Percentiles rank a stretch among this genome's conserved stretches.
Conservation (phyloP, 805 yeast species). For the Clavispora vitiphila region DNA sequence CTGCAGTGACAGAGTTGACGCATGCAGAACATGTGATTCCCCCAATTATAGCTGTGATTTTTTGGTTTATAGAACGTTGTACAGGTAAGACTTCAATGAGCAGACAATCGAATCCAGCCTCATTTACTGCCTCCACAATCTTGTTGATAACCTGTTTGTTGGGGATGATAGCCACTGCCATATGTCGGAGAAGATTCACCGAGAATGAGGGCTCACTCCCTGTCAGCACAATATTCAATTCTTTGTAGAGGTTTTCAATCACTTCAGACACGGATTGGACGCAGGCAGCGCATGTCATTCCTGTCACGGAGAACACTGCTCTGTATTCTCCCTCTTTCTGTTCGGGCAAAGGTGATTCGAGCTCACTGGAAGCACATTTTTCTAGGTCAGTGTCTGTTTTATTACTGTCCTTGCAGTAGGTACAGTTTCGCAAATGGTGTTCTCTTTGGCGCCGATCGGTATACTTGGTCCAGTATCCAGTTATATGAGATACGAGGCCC, state of each 20-base stretch:
- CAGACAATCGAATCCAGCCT: slow-evolving; percentile 40
- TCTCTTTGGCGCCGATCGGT: slow-evolving; percentile 14
- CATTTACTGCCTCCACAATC: slow-evolving; percentile 23
- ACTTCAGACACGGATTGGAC: slow-evolving; percentile 24
- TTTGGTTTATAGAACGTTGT: slow-evolving; percentile 41
- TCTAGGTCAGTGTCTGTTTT: slow-evolving; percentile 26
- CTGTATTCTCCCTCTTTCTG: slow-evolving; percentile 21
- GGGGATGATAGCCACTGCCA: slow-evolving; percentile 50
- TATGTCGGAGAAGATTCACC: slow-evolving; percentile 47
- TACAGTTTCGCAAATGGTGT: slow-evolving; percentile 39
- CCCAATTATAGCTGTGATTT: slow-evolving; percentile 57
- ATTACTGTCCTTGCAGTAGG: slow-evolving; percentile 30
- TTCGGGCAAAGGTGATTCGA: neutral
- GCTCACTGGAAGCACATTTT: slow-evolving; percentile 5
- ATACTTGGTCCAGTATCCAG: slow-evolving; percentile 10
- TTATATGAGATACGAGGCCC: slow-evolving; percentile 3
- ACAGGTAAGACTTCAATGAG: slow-evolving; percentile 59
- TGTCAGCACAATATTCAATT: neutral
- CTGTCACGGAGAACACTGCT: slow-evolving; percentile 50
- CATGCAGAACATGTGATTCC: slow-evolving; percentile 78
- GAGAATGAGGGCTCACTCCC: slow-evolving; percentile 33
- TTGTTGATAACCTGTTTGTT: slow-evolving; percentile 42
- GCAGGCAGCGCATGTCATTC: slow-evolving; percentile 41
- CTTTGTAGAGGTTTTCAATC: slow-evolving; percentile 21
- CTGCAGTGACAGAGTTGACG: slow-evolving; percentile 48